Percentiles rank a stretch among this genome's conserved stretches.
Conservation (phyloP, 148 eudicot species). For the Spergularia marina region DNA sequence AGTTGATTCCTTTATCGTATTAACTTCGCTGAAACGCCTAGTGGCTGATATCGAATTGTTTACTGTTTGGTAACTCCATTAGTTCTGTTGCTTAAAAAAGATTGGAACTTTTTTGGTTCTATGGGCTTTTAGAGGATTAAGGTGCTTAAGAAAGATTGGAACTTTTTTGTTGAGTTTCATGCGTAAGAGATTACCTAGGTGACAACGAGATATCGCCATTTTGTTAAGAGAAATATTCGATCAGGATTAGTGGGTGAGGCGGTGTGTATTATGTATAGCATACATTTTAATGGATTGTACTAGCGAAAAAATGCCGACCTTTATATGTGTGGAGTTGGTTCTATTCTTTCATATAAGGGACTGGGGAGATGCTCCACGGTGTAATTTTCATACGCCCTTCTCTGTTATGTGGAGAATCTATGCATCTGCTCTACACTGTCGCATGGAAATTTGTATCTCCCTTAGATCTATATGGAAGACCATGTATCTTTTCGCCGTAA, state of each 20-base stretch:
- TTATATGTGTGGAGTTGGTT: background rate
- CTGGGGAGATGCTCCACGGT: background rate
- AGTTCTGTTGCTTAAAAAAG: background rate
- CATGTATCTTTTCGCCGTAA: background rate
- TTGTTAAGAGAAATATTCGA: background rate
- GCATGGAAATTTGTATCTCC: background rate
- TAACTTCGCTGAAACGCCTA: background rate
- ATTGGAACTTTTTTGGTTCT: no score
- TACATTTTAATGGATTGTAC: no score
- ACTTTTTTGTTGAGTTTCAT: background rate
- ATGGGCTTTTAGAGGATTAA: background rate
- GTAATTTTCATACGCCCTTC: background rate
- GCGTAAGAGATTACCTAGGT: background rate
- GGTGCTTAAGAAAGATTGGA: background rate
- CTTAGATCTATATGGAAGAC: background rate
- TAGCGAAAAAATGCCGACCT: no score
- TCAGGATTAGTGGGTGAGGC: no score
- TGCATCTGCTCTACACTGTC: background rate
- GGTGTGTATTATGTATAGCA: no score
- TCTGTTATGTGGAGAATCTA: background rate
- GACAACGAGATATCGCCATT: background rate
- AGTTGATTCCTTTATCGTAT: slow-evolving; percentile 1
- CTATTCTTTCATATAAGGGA: background rate
- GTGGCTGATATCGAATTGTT: no score
- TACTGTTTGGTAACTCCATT: background rate